phyloP scores from a whole-genome alignment of 306 rosid genomes.

The Geum urbanum region DNA sequence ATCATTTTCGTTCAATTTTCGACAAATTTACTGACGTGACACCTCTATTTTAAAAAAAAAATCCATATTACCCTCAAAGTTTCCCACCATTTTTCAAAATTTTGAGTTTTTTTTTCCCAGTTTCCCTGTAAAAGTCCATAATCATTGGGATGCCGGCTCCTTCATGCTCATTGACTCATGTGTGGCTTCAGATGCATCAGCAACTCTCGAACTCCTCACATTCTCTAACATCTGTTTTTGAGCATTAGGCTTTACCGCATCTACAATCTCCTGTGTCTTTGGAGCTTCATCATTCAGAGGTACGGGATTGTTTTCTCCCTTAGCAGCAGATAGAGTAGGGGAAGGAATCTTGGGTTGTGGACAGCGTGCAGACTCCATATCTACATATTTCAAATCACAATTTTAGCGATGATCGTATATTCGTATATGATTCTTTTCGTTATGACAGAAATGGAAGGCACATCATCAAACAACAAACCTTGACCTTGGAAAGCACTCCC shows the following conservation, averaged over 20 bases:
- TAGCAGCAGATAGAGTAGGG: conserved; percentile 87
- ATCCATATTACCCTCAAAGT: too few relatives aligned
- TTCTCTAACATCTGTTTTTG: conserved; percentile 55
- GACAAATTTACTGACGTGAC: too few relatives aligned
- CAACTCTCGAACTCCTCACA: conserved; percentile 42
- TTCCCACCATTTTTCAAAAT: too few relatives aligned
- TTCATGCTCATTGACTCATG: conserved; percentile 79
- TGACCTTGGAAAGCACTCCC: conserved; percentile 84
- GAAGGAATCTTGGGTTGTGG: conserved; percentile 83
- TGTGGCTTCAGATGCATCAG: conserved; percentile 84
- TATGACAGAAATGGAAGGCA: conserved; percentile 12
- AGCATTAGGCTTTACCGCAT: conserved; percentile 52
- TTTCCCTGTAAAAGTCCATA: too few relatives aligned
- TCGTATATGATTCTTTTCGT: background rate
- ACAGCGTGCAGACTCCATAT: conserved; percentile 97
- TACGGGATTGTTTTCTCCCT: conserved; percentile 53
- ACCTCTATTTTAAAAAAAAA: too few relatives aligned
- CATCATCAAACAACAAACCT: conserved; percentile 50
- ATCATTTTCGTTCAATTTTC: too few relatives aligned
- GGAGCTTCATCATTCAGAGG: conserved; percentile 39
- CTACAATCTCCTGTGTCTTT: conserved; percentile 39
- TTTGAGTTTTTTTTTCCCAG: too few relatives aligned
- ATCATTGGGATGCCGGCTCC: conserved; percentile 83
- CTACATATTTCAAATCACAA: conserved; percentile 37
- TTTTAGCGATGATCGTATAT: background rate